A percentile compares a stretch with the other conserved stretches of the same genome.
phyloP scores from a whole-genome alignment of 2,329 filamentous ascomycete genomes.

The Arthrobotrys entomopaga region DNA sequence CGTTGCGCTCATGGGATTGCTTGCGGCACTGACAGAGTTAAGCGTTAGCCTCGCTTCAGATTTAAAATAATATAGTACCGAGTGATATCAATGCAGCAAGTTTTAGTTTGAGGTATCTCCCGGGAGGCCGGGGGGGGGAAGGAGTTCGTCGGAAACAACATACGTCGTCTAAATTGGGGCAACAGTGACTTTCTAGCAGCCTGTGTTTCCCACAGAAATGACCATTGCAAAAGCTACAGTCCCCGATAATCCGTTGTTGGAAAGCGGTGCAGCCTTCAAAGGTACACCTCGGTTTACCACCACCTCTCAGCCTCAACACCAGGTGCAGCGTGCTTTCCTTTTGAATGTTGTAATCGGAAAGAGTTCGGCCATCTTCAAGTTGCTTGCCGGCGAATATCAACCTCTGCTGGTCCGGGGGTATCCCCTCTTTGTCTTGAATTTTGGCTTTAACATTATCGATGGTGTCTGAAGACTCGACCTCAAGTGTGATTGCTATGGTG shows the following conservation, averaged over 20 bases:
- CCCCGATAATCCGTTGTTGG: conserved; percentile 92
- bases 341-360: conserved; percentile 99
- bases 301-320: conserved; percentile 50
- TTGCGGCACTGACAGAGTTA: conserved; percentile 78
- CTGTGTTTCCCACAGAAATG: conserved; percentile 96
- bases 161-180: conserved; percentile 87
- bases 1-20: conserved; percentile 93
- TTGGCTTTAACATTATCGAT: conserved; percentile 67
- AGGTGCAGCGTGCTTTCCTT: conserved; percentile 69
- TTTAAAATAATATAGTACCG: neutral
- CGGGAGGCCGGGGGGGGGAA: conserved; percentile 56
- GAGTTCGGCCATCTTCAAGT: conserved; percentile 98
- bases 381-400: conserved; percentile 99
- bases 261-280: conserved; percentile 88
- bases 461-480: conserved; percentile 74
- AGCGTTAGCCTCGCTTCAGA: conserved; percentile 12
- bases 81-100: neutral
- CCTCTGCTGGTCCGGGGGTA: conserved; percentile 98
- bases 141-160: conserved; percentile 61
- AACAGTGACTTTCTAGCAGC: conserved; percentile 92
- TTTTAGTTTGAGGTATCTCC: neutral
- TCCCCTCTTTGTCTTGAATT: conserved; percentile 97
- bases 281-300: conserved; percentile 71
- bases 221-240: conserved; percentile 93
- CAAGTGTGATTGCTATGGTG: conserved; percentile 72